Evolutionary conservation across 495 filamentous ascomycete genomes (phyloP), one percentile per base, ranked within the genome.

Genomic region (Tuber indicum): DNA sequence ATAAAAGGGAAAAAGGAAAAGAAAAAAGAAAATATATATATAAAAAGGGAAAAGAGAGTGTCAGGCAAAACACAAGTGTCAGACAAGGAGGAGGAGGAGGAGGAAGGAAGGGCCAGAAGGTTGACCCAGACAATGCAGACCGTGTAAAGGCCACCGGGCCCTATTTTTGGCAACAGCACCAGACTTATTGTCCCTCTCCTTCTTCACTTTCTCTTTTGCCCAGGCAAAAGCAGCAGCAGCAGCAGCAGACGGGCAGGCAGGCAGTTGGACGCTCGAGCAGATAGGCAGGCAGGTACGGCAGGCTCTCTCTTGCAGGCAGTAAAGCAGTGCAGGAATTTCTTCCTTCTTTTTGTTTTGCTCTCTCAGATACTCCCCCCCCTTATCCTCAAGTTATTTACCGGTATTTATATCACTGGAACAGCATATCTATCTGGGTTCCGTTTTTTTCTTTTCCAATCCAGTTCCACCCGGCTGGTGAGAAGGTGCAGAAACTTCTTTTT

Each of bases 381-480:
- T 66, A 36, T 36, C 14, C 58, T 26, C 58, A 66, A 36, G 58
- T 66, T 66, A 66, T 66, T 66, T 36, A 66, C 58, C 14, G 58
- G 58, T 66, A 66, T 66, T 66, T 66, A 66, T 66, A 66, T 66
- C 58, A 66, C 58, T 66, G 58, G 58, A 66, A 66, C 58, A 66
- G 14, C 58, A 36, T 66, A 36, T 66, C 58, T 66, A 66, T 66
- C 58, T 66, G 58, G 58, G 58, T 66, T 66, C 58, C 58, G 17
- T 66, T 66, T 16, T 7, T 66, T 16, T 17, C 36, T 36, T 17
- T 36, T 66, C 32, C 26, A 17, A 66, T 26, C 58, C 58, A 36
- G 14, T 66, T 26, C 58, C 58, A 36, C 26, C 58, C 26, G 6
- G 32, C 14, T 66, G 12, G 58, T 36, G 26, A 66, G 58, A 66